A percentile compares a stretch with the other conserved stretches of the same genome.
Evolutionary conservation across 176 grass and related monocot species (phyloP).

Genomic region (Juncus effusus): DNA sequence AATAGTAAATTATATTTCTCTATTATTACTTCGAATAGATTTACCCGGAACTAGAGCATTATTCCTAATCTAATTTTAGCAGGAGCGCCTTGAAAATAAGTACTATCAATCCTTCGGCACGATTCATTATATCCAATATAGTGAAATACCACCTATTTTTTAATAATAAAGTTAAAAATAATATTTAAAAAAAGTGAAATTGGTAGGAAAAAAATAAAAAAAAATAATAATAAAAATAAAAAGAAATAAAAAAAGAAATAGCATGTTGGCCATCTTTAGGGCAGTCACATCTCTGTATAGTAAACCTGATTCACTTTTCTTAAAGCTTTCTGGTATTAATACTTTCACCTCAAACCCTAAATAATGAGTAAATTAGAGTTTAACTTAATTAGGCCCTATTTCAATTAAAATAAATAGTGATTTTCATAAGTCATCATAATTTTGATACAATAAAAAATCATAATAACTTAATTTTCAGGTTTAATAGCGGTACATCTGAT

Average conservation of each 20-base stretch:
- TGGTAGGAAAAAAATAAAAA: no score
- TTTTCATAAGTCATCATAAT: no score
- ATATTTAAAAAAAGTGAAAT: no score
- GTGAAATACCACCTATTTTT: conserved; percentile 72
- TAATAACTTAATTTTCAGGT: no score
- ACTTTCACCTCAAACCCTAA: conserved; percentile 88
- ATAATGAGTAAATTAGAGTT: neutral
- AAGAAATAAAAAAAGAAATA: conserved; percentile 34
- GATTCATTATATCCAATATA: conserved; percentile 96
- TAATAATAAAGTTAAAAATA: conserved; percentile 24
- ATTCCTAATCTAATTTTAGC: conserved; percentile 90
- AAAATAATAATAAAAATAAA: conserved; percentile 15
- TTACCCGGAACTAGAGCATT: conserved; percentile 94
- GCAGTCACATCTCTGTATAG: conserved; percentile 56
- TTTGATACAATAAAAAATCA: no score
- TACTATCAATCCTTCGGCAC: conserved; percentile 95
- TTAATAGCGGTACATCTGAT: no score
- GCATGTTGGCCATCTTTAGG: conserved; percentile 63
- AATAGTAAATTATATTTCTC: neutral
- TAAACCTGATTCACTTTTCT: conserved; percentile 62
- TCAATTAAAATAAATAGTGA: no score
- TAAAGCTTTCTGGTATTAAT: conserved; percentile 24
- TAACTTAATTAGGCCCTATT: no score
- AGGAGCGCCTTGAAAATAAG: conserved; percentile 78
- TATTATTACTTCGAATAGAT: conserved; percentile 2